These are phyloP conservation scores for Leccinum ochraceum DNA, from an alignment of 768 basidiomycete genomes.

Conservation along the genomic window DNA sequence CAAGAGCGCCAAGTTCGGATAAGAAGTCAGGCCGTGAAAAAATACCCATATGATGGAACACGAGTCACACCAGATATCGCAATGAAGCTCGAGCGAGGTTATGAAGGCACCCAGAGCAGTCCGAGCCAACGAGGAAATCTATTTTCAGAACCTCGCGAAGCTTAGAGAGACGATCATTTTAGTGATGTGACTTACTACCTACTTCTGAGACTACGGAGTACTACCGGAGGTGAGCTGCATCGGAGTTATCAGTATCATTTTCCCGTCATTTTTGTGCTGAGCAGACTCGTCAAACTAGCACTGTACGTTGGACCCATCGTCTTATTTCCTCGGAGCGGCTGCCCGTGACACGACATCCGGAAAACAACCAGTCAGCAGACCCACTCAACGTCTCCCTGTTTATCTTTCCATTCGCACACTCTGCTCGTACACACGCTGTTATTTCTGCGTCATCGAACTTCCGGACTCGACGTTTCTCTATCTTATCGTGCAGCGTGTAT, in stretches of 20 bases:
- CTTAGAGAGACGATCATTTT: too few relatives aligned
- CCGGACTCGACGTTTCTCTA: not conserved
- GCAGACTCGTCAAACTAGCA: not conserved
- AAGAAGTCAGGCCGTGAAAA: too few relatives aligned
- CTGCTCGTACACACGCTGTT: not conserved
- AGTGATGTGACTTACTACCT: too few relatives aligned
- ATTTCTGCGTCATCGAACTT: not conserved
- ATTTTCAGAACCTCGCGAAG: too few relatives aligned
- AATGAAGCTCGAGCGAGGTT: too few relatives aligned
- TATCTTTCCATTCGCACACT: constrained; percentile 7
- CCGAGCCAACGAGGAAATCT: too few relatives aligned
- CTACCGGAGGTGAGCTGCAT: too few relatives aligned
- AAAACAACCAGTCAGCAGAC: not conserved
- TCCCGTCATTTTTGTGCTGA: not conserved
- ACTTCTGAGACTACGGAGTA: too few relatives aligned
- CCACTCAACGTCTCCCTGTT: not conserved
- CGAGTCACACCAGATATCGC: too few relatives aligned
- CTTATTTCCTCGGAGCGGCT: not conserved
- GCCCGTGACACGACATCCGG: not conserved
- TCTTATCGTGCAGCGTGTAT: constrained; percentile 10
- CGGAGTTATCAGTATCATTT: not conserved
- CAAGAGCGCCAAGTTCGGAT: too few relatives aligned
- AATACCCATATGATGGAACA: too few relatives aligned
- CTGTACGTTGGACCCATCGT: not conserved
- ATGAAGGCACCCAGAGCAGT: too few relatives aligned